Conservation (phyloP, 768 basidiomycete genomes). For the Boletus sensibilis region DNA sequence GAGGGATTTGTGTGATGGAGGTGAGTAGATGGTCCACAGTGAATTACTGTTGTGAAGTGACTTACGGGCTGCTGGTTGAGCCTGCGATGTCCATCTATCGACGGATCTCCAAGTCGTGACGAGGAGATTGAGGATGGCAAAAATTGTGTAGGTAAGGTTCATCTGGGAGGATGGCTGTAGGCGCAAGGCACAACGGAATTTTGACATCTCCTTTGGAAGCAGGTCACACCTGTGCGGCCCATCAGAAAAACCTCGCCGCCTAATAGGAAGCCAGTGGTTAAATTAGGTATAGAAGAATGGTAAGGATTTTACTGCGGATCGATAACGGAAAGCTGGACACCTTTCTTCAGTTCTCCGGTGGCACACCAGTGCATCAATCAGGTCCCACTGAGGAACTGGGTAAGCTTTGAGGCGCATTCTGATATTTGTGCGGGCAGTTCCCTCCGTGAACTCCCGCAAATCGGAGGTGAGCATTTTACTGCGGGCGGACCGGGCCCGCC, state of each 20-base stretch:
- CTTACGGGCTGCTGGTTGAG: not conserved
- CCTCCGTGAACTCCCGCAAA: not conserved
- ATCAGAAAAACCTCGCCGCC: not conserved
- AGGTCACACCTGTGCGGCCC: not conserved
- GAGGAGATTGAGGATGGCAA: slow-evolving; percentile 7
- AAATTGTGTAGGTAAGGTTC: not conserved
- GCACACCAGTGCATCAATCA: no score
- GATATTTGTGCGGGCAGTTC: not conserved
- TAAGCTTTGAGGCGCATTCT: not conserved
- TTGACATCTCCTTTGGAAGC: not conserved
- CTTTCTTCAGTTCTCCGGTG: no score
- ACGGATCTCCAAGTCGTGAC: slow-evolving; percentile 1
- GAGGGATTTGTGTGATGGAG: not conserved
- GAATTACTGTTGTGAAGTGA: not conserved
- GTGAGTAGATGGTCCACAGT: not conserved
- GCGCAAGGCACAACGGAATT: not conserved
- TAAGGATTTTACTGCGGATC: no score
- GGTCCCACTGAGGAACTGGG: no score
- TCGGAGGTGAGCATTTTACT: not conserved
- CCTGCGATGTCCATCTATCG: not conserved
- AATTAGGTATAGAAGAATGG: no score
- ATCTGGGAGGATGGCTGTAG: not conserved
- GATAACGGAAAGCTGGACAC: no score
- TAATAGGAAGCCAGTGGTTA: no score
- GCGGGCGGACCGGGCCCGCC: no score